Evolutionary conservation across 176 grass and related monocot genomes (phyloP), one percentile per base, ranked within the genome.

Genomic region (Eragrostis nindensis): DNA sequence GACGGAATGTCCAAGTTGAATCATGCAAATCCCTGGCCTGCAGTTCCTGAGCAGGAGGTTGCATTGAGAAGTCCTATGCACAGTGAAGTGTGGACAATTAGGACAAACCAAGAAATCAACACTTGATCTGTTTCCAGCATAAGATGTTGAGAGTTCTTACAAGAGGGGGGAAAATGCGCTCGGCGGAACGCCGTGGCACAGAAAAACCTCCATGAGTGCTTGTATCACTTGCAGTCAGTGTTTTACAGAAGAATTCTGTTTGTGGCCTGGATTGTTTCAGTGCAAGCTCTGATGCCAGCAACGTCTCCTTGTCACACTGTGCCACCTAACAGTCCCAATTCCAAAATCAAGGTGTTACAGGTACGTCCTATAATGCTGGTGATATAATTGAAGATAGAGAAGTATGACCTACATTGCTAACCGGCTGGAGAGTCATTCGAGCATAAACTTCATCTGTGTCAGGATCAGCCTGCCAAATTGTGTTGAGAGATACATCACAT

Each of bases 131-230:
- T 50, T 69, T 56, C 63, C 12, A 53, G 54, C n/a, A 54, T 26
- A 45, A 57, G 64, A 60, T 74, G 64, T 27, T 53, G 72, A 81
- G 7, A 65, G 47, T 38, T 42, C 92, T 85, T 79, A 94, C 92
- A 82, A 94, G 89, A 85, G 52, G 86, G 62, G 89, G 86, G 11
- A 94, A 94, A 63, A 87, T 89, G 46, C 87, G 86, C 87, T 94
- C 92, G 1, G 92, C 92, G 52, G 92, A 77, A 62, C 89, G 86
- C 13, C 92, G 84, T 78, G 92, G 92, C 54, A 94, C 92, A 27
- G 92, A 94, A 82, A 94, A 94, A 42, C 92, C 92, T 82, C 92
- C 92, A 56, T 94, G 92, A 30, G 92, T 94, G 84, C 92, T 94
- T 82, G 92, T 94, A 82, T 94, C 92, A 89, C 92, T 94, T 24